Evolutionary conservation across 2,329 filamentous ascomycete species (phyloP), one percentile per base, ranked within the genome.

Genomic region (Ophioceras dolichostomum): DNA sequence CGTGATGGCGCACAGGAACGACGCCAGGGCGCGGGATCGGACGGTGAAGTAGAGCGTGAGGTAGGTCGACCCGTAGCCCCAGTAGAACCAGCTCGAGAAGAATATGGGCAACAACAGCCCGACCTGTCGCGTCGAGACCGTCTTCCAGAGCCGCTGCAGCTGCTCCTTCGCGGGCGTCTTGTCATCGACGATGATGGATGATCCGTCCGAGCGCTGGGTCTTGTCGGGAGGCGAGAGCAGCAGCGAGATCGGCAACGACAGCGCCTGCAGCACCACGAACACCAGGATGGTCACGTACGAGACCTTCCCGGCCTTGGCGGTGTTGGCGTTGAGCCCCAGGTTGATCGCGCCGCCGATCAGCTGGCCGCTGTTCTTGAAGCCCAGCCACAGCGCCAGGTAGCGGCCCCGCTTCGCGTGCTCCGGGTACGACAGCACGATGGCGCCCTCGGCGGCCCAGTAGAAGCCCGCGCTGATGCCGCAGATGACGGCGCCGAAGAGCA

Each of bases 391-490:
- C 0, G 73, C 76, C 1, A 80, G 56, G 38, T 72, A 72, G 14
- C 63, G 62, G 0, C 73, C 74, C 40, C 70, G 64, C 19, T 76
- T 75, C 26, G 65, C 65, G 1, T 75, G 70, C 43, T 79, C 76
- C 0, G 76, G 76, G 45, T 81, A 82, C 0, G 69, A 64, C 2
- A 80, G 63, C 0, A 74, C 73, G 39, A 82, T 77, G 0, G 78
- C 76, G 1, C 71, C 76, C 57, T 82, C 78, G 0, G 74, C 72
- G 55, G 72, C 71, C 78, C 78, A 83, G 55, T 81, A 81, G 3
- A 81, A 61, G 0, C 76, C 76, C 0, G 77, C 77, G 0, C 68
- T 72, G 16, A 79, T 59, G 14, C 77, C 77, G 48, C 73, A 80
- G 2, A 74, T 58, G 0, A 71, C 73, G 9, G 71, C 73, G 3